Percentiles rank a stretch among this genome's conserved stretches.
phyloP scores from a whole-genome alignment of 805 yeast species.

The Tetrapisispora pingtungensis region DNA sequence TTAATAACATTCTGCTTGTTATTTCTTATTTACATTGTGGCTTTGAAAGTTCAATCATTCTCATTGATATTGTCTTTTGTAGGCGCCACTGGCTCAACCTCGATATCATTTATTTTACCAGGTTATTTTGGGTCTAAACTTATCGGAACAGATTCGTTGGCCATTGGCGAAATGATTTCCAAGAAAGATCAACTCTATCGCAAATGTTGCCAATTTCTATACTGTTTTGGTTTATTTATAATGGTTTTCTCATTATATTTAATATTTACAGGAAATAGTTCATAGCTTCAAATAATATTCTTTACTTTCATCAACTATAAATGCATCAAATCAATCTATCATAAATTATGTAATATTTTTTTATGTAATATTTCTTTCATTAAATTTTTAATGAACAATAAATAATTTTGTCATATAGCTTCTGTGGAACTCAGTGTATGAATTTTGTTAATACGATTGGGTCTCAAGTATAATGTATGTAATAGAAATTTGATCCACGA shows the following conservation, averaged over 20 bases:
- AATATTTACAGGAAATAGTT: neutral
- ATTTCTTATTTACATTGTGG: slow-evolving; percentile 47
- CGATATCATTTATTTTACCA: slow-evolving; percentile 83
- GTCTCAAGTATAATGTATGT: slow-evolving; percentile 24
- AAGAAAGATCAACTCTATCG: slow-evolving; percentile 26
- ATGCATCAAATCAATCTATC: neutral
- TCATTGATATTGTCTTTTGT: slow-evolving; percentile 79
- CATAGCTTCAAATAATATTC: neutral
- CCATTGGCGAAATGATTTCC: slow-evolving; percentile 24
- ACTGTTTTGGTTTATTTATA: slow-evolving; percentile 59
- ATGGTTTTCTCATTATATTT: slow-evolving; percentile 37
- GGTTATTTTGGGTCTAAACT: slow-evolving; percentile 76
- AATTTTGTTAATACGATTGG: neutral
- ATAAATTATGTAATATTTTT: neutral
- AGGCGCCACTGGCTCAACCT: slow-evolving; percentile 89
- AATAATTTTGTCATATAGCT: neutral
- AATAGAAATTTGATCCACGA: slow-evolving; percentile 35
- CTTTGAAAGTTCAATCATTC: slow-evolving; percentile 59
- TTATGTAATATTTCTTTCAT: too few relatives aligned
- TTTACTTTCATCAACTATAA: neutral
- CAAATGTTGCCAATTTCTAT: slow-evolving; percentile 43
- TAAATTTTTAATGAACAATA: too few relatives aligned
- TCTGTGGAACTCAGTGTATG: neutral
- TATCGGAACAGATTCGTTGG: slow-evolving; percentile 34
- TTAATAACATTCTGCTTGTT: slow-evolving; percentile 37